Conservation (phyloP, 2,329 filamentous ascomycete genomes). For the Sclerotiophoma versabilis region DNA sequence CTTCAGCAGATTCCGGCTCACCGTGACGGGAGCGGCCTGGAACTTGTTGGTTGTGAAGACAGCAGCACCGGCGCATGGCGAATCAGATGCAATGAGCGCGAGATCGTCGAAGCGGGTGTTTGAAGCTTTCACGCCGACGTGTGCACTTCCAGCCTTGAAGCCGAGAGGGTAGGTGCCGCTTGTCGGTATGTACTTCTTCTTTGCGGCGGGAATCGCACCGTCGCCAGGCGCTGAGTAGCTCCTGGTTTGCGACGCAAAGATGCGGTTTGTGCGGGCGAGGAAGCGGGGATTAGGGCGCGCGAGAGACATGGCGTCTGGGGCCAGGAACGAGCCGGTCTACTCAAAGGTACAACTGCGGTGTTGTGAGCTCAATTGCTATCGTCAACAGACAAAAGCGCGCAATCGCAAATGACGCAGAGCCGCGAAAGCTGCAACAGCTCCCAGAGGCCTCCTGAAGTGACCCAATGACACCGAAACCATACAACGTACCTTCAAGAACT, state of each 20-base stretch:
- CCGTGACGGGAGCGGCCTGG: conserved; percentile 91
- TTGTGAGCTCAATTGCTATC: conserved; percentile 11
- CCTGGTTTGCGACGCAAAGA: conserved; percentile 52
- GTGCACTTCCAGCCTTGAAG: conserved; percentile 83
- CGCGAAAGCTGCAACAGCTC: conserved; percentile 6
- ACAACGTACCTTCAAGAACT: conserved; percentile 5
- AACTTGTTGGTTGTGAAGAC: conserved; percentile 99
- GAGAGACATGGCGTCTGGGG: conserved; percentile 37
- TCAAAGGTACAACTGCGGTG: background rate
- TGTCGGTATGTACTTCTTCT: conserved; percentile 88
- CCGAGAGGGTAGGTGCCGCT: conserved; percentile 88
- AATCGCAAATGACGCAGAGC: conserved; percentile 19
- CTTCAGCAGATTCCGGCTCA: conserved; percentile 76
- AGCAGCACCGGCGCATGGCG: conserved; percentile 83
- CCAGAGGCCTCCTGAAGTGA: background rate
- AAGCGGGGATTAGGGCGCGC: conserved; percentile 38
- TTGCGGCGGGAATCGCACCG: conserved; percentile 73
- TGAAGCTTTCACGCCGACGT: conserved; percentile 91
- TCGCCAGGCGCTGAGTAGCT: conserved; percentile 67
- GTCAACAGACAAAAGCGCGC: background rate
- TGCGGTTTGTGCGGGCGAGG: conserved; percentile 33
- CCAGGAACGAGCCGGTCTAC: background rate
- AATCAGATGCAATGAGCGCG: conserved; percentile 84
- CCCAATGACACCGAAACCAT: background rate
- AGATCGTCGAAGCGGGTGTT: conserved; percentile 94